These are phyloP conservation scores for Colletotrichum eleusines DNA, from an alignment of 2,329 filamentous ascomycete genomes.

Conservation along the genomic window DNA sequence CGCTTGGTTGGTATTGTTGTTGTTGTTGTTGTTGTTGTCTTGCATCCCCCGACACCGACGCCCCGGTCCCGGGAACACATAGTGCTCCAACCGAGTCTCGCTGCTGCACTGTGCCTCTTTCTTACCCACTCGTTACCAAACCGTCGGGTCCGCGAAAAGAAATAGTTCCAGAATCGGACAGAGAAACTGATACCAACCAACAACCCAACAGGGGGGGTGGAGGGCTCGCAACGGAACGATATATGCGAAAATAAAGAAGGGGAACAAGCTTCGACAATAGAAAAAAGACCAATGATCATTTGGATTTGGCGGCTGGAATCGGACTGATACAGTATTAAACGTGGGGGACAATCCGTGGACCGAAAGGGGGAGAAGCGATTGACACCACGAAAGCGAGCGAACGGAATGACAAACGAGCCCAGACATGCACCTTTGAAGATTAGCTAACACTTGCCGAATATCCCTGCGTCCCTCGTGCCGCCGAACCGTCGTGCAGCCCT, in stretches of 20 bases:
- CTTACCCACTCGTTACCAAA: slow-evolving; percentile 17
- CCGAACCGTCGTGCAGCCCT: slow-evolving; percentile 16
- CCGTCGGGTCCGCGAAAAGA: slow-evolving; percentile 28
- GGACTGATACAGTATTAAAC: neutral
- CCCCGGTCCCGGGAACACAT: slow-evolving; percentile 9
- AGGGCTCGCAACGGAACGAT: neutral
- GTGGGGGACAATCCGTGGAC: neutral
- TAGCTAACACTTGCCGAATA: neutral
- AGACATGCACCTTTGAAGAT: slow-evolving; percentile 20
- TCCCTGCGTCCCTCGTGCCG: neutral
- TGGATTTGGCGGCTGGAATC: neutral
- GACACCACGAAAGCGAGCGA: neutral
- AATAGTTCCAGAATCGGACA: slow-evolving; percentile 11
- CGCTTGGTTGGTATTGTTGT: neutral
- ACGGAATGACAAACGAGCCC: neutral
- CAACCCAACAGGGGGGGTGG: neutral
- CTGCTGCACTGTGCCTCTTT: slow-evolving; percentile 26
- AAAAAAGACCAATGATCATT: no score
- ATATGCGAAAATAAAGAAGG: neutral
- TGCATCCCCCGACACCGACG: slow-evolving; percentile 13
- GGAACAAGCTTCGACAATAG: neutral
- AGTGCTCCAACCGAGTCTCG: neutral
- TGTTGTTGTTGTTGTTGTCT: no score
- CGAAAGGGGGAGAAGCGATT: neutral
- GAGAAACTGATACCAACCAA: slow-evolving; percentile 1